A percentile compares a stretch with the other conserved stretches of the same genome.
Conservation (phyloP, 2,329 filamentous ascomycete genomes). For the Curvularia lunata region DNA sequence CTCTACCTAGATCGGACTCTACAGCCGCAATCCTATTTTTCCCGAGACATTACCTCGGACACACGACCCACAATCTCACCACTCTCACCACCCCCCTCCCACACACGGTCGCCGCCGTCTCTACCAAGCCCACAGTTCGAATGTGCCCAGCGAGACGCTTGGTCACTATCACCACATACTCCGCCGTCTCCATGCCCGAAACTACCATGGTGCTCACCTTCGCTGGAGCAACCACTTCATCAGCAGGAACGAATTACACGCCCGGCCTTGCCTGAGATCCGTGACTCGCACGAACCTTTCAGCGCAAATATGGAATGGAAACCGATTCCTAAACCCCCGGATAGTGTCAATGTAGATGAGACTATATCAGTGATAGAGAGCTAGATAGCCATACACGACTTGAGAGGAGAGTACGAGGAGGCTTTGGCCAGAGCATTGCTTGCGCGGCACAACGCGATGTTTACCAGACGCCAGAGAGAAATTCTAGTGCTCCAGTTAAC, state of each 20-base stretch:
- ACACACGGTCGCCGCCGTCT: background rate
- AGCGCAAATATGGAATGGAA: background rate
- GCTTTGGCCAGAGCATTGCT: background rate
- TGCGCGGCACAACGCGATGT: background rate
- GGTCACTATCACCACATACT: background rate
- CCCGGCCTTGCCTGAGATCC: background rate
- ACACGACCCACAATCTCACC: background rate
- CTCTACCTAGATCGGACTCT: background rate
- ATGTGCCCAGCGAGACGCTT: background rate
- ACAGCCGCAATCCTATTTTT: background rate
- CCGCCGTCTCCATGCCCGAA: background rate
- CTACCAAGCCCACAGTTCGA: background rate
- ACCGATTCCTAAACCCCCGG: too few species aligned
- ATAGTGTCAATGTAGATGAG: background rate
- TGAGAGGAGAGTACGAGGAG: conserved; percentile 3
- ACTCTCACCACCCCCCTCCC: background rate
- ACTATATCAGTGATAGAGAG: background rate
- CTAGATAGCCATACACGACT: background rate
- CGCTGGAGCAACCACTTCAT: background rate
- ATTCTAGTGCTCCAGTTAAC: background rate
- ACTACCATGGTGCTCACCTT: background rate
- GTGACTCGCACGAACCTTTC: background rate
- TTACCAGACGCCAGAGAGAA: background rate
- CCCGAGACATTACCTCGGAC: background rate
- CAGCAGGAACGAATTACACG: background rate